Evolutionary conservation across 2,329 filamentous ascomycete species (phyloP).

Genomic region (Penicillium sp.): DNA sequence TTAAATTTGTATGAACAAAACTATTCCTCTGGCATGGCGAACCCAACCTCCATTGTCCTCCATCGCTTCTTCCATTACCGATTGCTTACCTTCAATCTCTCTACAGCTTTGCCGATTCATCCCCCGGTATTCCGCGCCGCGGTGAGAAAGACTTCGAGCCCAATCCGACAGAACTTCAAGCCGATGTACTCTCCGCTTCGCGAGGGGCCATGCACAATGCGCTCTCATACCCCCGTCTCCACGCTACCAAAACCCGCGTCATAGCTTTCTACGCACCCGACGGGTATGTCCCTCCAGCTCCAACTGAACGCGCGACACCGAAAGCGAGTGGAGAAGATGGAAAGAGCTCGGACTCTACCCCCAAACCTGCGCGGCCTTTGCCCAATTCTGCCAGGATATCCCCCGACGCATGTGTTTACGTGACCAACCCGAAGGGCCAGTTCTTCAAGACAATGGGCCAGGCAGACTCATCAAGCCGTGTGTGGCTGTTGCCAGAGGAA

Average conservation of each 20-base stretch:
- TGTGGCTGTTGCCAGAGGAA: slow-evolving; percentile 91
- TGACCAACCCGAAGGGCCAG: slow-evolving; percentile 71
- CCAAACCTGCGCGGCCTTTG: slow-evolving; percentile 15
- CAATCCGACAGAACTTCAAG: slow-evolving; percentile 81
- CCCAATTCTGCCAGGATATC: slow-evolving; percentile 24
- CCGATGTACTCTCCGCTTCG: slow-evolving; percentile 73
- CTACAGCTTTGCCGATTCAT: slow-evolving; percentile 34
- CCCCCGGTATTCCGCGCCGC: slow-evolving; percentile 69
- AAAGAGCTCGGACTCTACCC: slow-evolving; percentile 14
- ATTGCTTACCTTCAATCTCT: slow-evolving; percentile 36
- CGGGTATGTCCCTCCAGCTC: slow-evolving; percentile 33
- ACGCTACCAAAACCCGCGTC: slow-evolving; percentile 64
- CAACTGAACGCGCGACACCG: slow-evolving; percentile 11
- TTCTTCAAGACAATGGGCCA: slow-evolving; percentile 75
- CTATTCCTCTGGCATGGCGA: not conserved
- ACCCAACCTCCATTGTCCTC: not conserved
- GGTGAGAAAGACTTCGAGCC: slow-evolving; percentile 98
- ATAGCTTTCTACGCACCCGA: slow-evolving; percentile 74
- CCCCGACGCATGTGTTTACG: slow-evolving; percentile 54
- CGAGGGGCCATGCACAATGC: slow-evolving; percentile 87
- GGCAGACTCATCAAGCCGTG: slow-evolving; percentile 60
- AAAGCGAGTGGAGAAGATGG: slow-evolving; percentile 18
- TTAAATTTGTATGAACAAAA: slow-evolving; percentile 49
- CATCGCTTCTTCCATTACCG: not conserved
- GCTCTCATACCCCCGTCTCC: slow-evolving; percentile 72